These are phyloP conservation scores for Macadamia integrifolia DNA, from an alignment of 164 flowering plant genomes.

Conservation along the genomic window DNA sequence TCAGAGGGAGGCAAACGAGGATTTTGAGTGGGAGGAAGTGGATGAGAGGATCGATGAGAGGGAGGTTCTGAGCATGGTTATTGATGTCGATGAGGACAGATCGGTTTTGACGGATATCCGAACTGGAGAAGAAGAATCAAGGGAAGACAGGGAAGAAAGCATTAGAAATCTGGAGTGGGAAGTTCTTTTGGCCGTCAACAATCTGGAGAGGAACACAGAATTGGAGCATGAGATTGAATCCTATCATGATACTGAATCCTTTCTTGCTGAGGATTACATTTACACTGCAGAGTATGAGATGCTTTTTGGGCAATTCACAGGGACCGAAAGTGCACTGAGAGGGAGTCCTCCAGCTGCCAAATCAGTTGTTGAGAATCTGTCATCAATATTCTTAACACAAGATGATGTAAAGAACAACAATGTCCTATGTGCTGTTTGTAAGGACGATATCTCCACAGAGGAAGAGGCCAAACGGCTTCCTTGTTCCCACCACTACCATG, in stretches of 20 bases:
- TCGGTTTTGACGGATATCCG: slow-evolving; percentile 18
- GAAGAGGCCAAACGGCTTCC: slow-evolving; percentile 54
- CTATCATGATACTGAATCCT: slow-evolving; percentile 15
- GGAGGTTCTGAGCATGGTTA: slow-evolving; percentile 38
- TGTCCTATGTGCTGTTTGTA: slow-evolving; percentile 62
- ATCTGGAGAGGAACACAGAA: slow-evolving; percentile 23
- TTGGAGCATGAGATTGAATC: slow-evolving; percentile 19
- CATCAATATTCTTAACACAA: slow-evolving; percentile 23
- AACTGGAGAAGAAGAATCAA: slow-evolving; percentile 17
- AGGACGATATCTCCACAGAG: slow-evolving; percentile 40
- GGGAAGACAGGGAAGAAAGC: slow-evolving; percentile 8
- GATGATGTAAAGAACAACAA: slow-evolving; percentile 28
- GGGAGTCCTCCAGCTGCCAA: slow-evolving; percentile 59
- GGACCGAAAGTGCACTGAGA: slow-evolving; percentile 27
- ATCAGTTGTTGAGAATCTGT: slow-evolving; percentile 44
- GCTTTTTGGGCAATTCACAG: slow-evolving; percentile 37
- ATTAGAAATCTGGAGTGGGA: slow-evolving; percentile 35
- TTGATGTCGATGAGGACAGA: slow-evolving; percentile 36
- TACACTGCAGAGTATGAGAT: slow-evolving; percentile 32
- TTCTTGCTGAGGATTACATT: slow-evolving; percentile 25
- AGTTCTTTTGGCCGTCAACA: slow-evolving; percentile 33
- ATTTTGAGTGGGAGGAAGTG: slow-evolving; percentile 86
- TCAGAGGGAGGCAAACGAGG: slow-evolving; percentile 35
- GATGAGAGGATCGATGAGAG: slow-evolving; percentile 50
- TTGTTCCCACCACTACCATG: slow-evolving; percentile 68